A percentile compares a stretch with the other conserved stretches of the same genome.
These are phyloP conservation scores for Orbilia oligospora DNA, from an alignment of 2,329 filamentous ascomycete genomes.

Conservation along the genomic window DNA sequence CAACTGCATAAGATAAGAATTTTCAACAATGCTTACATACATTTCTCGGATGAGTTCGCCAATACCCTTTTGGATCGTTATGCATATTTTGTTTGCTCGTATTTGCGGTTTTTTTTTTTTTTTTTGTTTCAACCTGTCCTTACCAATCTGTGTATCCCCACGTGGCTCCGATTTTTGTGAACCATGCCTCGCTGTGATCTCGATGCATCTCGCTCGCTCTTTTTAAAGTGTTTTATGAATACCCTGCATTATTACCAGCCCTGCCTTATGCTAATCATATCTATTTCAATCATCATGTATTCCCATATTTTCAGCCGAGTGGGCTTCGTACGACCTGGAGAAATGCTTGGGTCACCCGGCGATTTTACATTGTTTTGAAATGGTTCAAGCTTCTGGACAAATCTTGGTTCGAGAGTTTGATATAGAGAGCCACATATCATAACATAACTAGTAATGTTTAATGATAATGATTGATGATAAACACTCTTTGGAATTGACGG, in stretches of 20 bases:
- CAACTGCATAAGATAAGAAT: conserved; percentile 34
- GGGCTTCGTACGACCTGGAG: conserved; percentile 14
- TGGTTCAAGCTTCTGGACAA: conserved; percentile 21
- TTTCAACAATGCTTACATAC: conserved; percentile 14
- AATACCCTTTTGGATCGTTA: conserved; percentile 14
- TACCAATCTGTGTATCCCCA: conserved; percentile 28
- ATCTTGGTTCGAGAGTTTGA: conserved; percentile 25
- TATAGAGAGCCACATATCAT: conserved; percentile 40
- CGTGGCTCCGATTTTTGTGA: conserved; percentile 37
- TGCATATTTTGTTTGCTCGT: conserved; percentile 19
- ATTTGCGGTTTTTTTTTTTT: conserved; percentile 9
- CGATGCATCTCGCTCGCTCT: conserved; percentile 8
- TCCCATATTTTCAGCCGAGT: conserved; percentile 40
- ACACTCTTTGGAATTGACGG: conserved; percentile 22
- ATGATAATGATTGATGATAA: conserved; percentile 36
- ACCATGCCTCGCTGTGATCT: conserved; percentile 13
- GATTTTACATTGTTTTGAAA: conserved; percentile 7
- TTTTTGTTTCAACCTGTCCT: conserved; percentile 4
- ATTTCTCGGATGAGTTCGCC: conserved; percentile 5
- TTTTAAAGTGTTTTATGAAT: conserved; percentile 40
- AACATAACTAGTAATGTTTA: conserved; percentile 23
- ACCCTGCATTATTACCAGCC: conserved; percentile 42
- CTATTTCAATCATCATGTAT: conserved; percentile 13
- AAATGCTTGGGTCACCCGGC: conserved; percentile 20
- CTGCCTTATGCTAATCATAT: conserved; percentile 4